Evolutionary conservation across 805 yeast species (phyloP), one percentile per base, ranked within the genome.

Genomic region (Candida tammaniensis): DNA sequence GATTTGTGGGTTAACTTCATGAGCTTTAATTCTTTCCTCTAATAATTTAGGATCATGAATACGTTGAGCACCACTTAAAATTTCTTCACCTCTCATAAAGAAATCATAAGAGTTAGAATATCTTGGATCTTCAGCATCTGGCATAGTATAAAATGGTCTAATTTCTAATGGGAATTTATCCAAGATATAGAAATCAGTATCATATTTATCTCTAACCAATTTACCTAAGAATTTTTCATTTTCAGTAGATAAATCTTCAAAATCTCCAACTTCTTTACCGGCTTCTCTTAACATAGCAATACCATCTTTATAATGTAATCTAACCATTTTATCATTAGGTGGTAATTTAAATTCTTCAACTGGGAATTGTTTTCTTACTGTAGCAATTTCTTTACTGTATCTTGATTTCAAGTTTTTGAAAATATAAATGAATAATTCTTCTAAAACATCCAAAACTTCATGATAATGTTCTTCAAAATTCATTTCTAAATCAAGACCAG

Each of bases 31-130:
- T 70, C 98, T 80, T 67, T 84, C 76, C 51, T 68, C 73, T 54
- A 93, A 77, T 52, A 93, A 71, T 43, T 72, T 86, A 32, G 95
- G 80, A 62, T 93, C 98, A 61, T 93, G 99, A 51, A 93, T 78
- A 78, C 99, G 96, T 72, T 93, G 99, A 39, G 98, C 99, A 54
- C 99, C 99, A n/a, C 96, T 87, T 50, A 93, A 70, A 53, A 93
- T 93, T 70, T 93, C 99, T 71, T 93, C 98, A 59, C 99, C 99
- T 72, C 98, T 84, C 98, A 93, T 93, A 77, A 93, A 93, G 82
- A 93, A 93, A 70, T 93, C 98, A 60, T 91, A 93, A 14, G 98
- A 91, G 78, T 93, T 93, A 45, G 98, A 89, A 70, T 89, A 89
- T 51, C 82, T 75, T 45, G 95, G 79, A 68, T 93, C 89, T 54